Evolutionary conservation across 75 land plant genomes (phyloP).

Genomic region (Ceratopteris richardii): DNA sequence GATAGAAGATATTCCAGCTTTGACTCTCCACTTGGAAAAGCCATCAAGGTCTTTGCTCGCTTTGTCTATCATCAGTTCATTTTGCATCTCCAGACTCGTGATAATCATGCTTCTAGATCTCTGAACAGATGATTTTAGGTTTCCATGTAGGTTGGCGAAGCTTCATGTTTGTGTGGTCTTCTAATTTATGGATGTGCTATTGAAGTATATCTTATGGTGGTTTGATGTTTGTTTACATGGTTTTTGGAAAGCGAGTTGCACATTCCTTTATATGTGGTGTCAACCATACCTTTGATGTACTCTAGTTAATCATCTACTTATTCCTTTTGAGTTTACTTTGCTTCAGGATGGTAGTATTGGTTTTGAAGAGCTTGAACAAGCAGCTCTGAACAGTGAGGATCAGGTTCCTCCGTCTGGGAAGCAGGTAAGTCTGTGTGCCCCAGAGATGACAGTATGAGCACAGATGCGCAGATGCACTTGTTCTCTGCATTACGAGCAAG

Average conservation of each 20-base stretch:
- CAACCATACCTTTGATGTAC: too few relatives aligned
- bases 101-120: neutral
- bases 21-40: constrained; percentile 58
- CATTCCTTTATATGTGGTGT: too few relatives aligned
- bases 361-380: constrained; percentile 83
- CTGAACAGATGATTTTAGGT: too few relatives aligned
- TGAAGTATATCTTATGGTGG: too few relatives aligned
- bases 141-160: too few relatives aligned
- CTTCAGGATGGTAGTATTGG: constrained; percentile 66
- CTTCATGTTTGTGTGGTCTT: too few relatives aligned
- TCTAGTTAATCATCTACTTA: too few relatives aligned
- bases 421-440: constrained; percentile 61
- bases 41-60: constrained; percentile 68
- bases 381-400: constrained; percentile 73
- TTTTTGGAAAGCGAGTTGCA: too few relatives aligned
- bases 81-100: neutral
- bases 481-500: neutral
- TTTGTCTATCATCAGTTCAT: too few relatives aligned
- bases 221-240: too few relatives aligned
- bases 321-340: neutral
- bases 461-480: neutral
- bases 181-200: too few relatives aligned
- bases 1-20: constrained; percentile 77
- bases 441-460: too few relatives aligned
- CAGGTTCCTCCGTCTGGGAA: constrained; percentile 75